Evolutionary conservation across 768 basidiomycete genomes (phyloP), one percentile per base, ranked within the genome.

Genomic region (Boletus pseudopeckii): DNA sequence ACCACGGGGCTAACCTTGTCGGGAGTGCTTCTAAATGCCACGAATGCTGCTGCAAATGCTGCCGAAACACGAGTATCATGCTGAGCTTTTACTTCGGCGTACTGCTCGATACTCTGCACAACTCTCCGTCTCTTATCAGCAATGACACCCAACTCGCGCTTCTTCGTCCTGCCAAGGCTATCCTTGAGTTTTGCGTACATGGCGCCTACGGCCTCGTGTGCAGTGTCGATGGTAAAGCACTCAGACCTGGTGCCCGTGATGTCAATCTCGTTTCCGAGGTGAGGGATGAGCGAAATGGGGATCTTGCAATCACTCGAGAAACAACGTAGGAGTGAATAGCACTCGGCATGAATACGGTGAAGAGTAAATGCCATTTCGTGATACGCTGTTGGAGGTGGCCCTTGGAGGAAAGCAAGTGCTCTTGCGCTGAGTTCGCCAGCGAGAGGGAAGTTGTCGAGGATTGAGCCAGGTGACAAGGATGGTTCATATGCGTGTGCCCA

Each of bases 1-100:
- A 99, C 93, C 45, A 99, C 85, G 0, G 97, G 95, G 61, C 92
- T 96, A 57, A 98, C 86, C 73, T 97, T 98, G 56, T 92, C 84
- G 0, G 97, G 96, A 11, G 92, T 84, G 33, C 83, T 83, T 65
- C 82, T 80, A 58, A 98, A 84, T 8, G 93, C 88, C 13, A 99
- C 87, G 59, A 94, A 88, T 0, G 95, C 92, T 2, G 91, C 88
- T 8, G 95, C 92, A 63, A 97, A 88, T 0, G 92, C 84, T 7
- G 97, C 92, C 2, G 85, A 86, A 18, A 98, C 87, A 39, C 93
- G 88, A 20, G 84, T 81, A 59, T 98, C 95, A 64, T 94, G 84
- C 63, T 89, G 86, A 28, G 79, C 79, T 73, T 96, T 98, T 57
- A 88, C 78, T 54, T 90, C 86, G 39, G 80, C 76, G 62, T 93